A percentile compares a stretch with the other conserved stretches of the same genome.
Evolutionary conservation across 768 basidiomycete genomes (phyloP).

Genomic region (Tylopilus rubrobrunneus): DNA sequence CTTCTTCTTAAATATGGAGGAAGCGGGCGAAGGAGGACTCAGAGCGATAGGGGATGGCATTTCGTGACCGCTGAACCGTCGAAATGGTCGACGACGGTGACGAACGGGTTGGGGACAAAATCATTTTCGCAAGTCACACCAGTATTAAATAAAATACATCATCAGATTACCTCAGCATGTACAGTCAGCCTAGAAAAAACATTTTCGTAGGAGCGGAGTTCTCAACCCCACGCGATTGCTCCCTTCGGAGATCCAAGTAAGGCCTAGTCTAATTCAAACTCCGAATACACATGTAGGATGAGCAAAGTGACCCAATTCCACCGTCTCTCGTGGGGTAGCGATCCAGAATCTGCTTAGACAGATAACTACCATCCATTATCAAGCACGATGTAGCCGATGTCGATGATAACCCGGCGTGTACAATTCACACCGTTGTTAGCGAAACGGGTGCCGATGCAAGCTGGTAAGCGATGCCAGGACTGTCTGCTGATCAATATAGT

Average conservation of each 20-base stretch:
- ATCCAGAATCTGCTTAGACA: no score
- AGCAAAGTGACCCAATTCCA: no score
- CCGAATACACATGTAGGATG: neutral
- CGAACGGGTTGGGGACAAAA: conserved; percentile 9
- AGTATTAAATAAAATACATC: conserved; percentile 15
- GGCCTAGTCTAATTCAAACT: neutral
- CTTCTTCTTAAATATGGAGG: conserved; percentile 65
- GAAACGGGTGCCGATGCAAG: no score
- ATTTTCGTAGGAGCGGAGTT: conserved; percentile 1
- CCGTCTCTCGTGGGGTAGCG: neutral
- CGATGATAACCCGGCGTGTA: no score
- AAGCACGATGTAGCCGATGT: no score
- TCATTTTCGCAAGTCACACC: conserved; percentile 14
- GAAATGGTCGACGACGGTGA: conserved; percentile 9
- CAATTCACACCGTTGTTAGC: no score
- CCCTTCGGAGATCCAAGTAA: neutral
- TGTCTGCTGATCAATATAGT: no score
- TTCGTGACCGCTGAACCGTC: conserved; percentile 4
- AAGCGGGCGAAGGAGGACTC: conserved; percentile 43
- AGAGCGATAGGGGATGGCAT: conserved; percentile 67
- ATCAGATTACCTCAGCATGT: conserved; percentile 21
- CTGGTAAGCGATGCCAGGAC: no score
- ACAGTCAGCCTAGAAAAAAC: conserved; percentile 2
- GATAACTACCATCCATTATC: no score
- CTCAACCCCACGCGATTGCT: neutral